Evolutionary conservation across 768 basidiomycete species (phyloP).

Genomic region (Gymnopilus dilepis): DNA sequence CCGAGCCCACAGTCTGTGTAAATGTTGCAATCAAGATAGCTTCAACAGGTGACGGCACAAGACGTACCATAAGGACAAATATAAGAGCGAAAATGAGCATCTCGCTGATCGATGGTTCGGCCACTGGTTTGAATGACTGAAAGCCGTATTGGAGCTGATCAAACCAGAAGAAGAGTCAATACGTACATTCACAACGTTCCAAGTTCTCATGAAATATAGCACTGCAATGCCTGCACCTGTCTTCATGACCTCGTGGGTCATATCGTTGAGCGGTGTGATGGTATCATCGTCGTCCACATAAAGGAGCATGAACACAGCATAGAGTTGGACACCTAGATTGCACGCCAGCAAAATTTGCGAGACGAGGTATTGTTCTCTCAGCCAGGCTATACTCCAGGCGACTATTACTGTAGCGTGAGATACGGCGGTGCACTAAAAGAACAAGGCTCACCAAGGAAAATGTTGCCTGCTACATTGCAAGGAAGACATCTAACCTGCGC

Average conservation of each 20-base stretch:
- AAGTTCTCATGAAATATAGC: slow-evolving; percentile 37
- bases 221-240: slow-evolving; percentile 44
- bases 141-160: not conserved
- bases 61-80: slow-evolving; percentile 37
- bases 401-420: slow-evolving; percentile 30
- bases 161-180: not conserved
- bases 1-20: slow-evolving; percentile 39
- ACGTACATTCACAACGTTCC: slow-evolving; percentile 35
- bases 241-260: slow-evolving; percentile 49
- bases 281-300: slow-evolving; percentile 25
- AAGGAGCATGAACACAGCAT: slow-evolving; percentile 38
- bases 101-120: slow-evolving; percentile 28
- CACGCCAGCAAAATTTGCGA: slow-evolving; percentile 29
- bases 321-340: slow-evolving; percentile 42
- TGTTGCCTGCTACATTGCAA: slow-evolving; percentile 26
- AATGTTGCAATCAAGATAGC: not conserved
- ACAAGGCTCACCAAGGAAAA: slow-evolving; percentile 26
- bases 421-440: not conserved
- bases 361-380: slow-evolving; percentile 20
- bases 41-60: not conserved
- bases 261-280: slow-evolving; percentile 31
- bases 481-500: slow-evolving; percentile 30
- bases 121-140: slow-evolving; percentile 21
- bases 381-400: slow-evolving; percentile 26
- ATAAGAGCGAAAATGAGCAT: slow-evolving; percentile 31